These are phyloP conservation scores for Teratosphaeria pseudoeucalypti DNA, from an alignment of 2,329 filamentous ascomycete genomes.

Conservation along the genomic window DNA sequence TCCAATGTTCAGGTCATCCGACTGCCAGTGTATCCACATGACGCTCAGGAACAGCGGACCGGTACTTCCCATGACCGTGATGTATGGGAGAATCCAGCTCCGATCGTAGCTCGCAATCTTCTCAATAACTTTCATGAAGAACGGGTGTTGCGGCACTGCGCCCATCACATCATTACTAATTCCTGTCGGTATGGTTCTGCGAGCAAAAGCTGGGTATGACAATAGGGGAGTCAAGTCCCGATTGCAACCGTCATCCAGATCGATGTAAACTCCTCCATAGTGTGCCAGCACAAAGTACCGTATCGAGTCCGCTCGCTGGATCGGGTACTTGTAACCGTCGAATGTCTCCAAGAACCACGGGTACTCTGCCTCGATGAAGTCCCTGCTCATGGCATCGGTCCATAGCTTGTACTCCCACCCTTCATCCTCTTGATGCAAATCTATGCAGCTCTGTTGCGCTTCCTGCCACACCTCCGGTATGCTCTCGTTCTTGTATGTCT, in stretches of 20 bases:
- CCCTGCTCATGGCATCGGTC: conserved; percentile 59
- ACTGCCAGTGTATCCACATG: conserved; percentile 64
- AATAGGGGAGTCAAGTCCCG: conserved; percentile 53
- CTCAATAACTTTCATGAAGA: conserved; percentile 61
- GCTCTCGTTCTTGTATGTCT: conserved; percentile 62
- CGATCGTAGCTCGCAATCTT: conserved; percentile 57
- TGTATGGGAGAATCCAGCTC: conserved; percentile 60
- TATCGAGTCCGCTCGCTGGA: conserved; percentile 66
- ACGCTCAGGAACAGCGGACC: conserved; percentile 67
- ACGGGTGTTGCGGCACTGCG: conserved; percentile 59
- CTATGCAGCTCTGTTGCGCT: conserved; percentile 55
- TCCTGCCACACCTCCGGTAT: conserved; percentile 57
- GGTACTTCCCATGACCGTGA: conserved; percentile 70
- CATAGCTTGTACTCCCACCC: conserved; percentile 70
- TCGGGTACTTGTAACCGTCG: conserved; percentile 61
- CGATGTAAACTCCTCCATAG: conserved; percentile 72
- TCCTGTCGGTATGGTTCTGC: conserved; percentile 63
- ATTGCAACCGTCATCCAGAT: conserved; percentile 63
- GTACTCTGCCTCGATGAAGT: conserved; percentile 64
- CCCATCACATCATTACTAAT: conserved; percentile 78
- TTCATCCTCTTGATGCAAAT: conserved; percentile 45
- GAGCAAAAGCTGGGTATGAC: conserved; percentile 60
- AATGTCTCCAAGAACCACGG: conserved; percentile 62
- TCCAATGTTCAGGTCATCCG: conserved; percentile 34
- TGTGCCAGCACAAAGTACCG: conserved; percentile 69